These are phyloP conservation scores for Jimgerdemannia lactiflua DNA, from an alignment of 192 early-diverging fungal genomes.

Conservation along the genomic window DNA sequence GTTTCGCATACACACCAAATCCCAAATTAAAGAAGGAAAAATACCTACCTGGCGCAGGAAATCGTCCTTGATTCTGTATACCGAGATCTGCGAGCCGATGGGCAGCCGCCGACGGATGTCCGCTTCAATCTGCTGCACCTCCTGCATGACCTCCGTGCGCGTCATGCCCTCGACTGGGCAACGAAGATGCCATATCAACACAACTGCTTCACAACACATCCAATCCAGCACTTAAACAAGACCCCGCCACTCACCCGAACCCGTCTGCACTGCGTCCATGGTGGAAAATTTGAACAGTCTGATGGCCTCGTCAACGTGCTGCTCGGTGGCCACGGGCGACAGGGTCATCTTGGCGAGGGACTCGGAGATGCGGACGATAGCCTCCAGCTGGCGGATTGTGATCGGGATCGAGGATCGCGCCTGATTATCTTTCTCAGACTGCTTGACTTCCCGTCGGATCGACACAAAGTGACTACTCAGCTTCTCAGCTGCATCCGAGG, in stretches of 20 bases:
- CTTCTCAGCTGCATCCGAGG: slow-evolving; percentile 85
- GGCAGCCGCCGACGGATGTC: slow-evolving; percentile 85
- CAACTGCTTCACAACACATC: not conserved
- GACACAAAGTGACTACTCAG: slow-evolving; percentile 92
- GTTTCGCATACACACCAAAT: not conserved
- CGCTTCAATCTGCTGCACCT: slow-evolving; percentile 80
- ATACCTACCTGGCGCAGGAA: slow-evolving; percentile 34
- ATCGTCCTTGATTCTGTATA: slow-evolving; percentile 45
- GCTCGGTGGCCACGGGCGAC: slow-evolving; percentile 75
- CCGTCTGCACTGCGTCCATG: slow-evolving; percentile 93
- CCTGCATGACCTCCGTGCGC: slow-evolving; percentile 64
- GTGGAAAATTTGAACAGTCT: slow-evolving; percentile 97
- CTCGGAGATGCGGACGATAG: slow-evolving; percentile 97
- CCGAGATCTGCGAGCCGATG: slow-evolving; percentile 76
- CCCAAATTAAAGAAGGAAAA: not conserved
- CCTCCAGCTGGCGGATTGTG: slow-evolving; percentile 97
- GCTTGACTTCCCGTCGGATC: slow-evolving; percentile 82
- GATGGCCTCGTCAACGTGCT: slow-evolving; percentile 97
- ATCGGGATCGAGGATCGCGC: slow-evolving; percentile 90
- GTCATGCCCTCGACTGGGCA: slow-evolving; percentile 73
- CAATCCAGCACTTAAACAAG: not conserved
- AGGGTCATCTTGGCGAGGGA: slow-evolving; percentile 95
- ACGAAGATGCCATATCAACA: not conserved
- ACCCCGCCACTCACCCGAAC: slow-evolving; percentile 56
- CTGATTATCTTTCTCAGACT: slow-evolving; percentile 67